Base-by-base conservation (phyloP, 2,329 filamentous ascomycete species). In the Exophiala aquamarina region DNA sequence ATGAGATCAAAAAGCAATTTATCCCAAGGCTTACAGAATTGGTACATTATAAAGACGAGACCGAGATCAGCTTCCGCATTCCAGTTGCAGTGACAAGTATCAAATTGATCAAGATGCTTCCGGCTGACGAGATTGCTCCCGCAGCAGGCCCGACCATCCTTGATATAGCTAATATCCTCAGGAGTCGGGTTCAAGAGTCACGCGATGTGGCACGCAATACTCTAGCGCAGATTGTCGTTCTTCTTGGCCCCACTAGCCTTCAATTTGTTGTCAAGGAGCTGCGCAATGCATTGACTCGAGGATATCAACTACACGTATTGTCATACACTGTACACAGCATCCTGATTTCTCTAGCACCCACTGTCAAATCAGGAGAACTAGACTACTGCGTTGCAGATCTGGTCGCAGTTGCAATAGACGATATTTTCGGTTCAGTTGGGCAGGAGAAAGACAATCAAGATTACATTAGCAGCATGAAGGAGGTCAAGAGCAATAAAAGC, bases 371-470 rank as follows among this genome's bases (percentile, higher is more conserved):
- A 14, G 93, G 94, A 18, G 89, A 92, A 58, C 73, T 98, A 21
- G 89, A 98, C 62, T 91, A 96, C 63, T 95, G 91, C 61, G 73
- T 96, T 7, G 72, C 79, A 3, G 78, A 86, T 9, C 83, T 97
- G 34, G 83, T 94, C 36, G 78, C 82, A 1, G 82, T 98, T 34
- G 85, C 97, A 55, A 93, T 98, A 88, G 93, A 98, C 61, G 94
- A 98, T 63, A 93, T 94, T 10, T 98, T 98, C 63, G 94, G 94
- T 21, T 82, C 83, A 4, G 86, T 87, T 26, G 93, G 93, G 2
- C 87, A 95, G 69, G 92, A 98, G 63, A 98, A 98, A 68, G 93
- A 98, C 60, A 92, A 92, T 0, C 90, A 96, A 59, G 93, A 91
- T 43, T 98, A 98, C 65, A 85, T 86, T 46, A 95, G 84, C 64